A percentile compares a stretch with the other conserved stretches of the same genome.
Evolutionary conservation across 2,329 filamentous ascomycete species (phyloP).

Genomic region (Ambrosiella xylebori): DNA sequence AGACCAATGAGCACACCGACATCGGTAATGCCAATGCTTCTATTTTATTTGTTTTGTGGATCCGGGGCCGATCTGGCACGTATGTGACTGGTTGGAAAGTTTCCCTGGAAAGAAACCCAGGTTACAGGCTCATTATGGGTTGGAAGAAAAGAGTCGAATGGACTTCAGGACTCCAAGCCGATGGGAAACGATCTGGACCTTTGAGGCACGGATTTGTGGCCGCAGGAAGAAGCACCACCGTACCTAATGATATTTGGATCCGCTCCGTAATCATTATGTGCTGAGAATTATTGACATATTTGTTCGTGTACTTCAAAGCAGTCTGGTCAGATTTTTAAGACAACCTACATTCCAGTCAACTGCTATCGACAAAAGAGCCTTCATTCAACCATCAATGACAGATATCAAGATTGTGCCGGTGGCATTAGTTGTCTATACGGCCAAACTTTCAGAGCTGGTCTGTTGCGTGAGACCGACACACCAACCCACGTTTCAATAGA

Average conservation of each 20-base stretch:
- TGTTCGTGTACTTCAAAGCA: too few relatives aligned
- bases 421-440: too few relatives aligned
- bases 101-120: background rate
- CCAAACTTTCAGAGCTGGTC: too few relatives aligned
- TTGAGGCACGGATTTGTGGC: background rate
- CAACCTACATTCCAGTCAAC: too few relatives aligned
- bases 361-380: too few relatives aligned
- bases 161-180: background rate
- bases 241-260: too few relatives aligned
- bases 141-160: background rate
- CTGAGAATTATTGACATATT: too few relatives aligned
- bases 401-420: too few relatives aligned
- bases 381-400: too few relatives aligned
- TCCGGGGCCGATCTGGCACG: conserved; percentile 3
- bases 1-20: conserved; percentile 6
- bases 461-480: background rate
- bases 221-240: background rate
- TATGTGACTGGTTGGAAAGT: conserved; percentile 5
- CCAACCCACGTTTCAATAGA: background rate
- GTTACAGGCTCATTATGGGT: background rate
- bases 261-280: too few relatives aligned
- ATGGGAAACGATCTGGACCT: background rate
- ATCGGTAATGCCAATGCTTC: conserved; percentile 10
- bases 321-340: too few relatives aligned
- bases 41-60: conserved; percentile 12